phyloP scores from a whole-genome alignment of 768 basidiomycete species.

The Chalciporus pseudorubinellus region DNA sequence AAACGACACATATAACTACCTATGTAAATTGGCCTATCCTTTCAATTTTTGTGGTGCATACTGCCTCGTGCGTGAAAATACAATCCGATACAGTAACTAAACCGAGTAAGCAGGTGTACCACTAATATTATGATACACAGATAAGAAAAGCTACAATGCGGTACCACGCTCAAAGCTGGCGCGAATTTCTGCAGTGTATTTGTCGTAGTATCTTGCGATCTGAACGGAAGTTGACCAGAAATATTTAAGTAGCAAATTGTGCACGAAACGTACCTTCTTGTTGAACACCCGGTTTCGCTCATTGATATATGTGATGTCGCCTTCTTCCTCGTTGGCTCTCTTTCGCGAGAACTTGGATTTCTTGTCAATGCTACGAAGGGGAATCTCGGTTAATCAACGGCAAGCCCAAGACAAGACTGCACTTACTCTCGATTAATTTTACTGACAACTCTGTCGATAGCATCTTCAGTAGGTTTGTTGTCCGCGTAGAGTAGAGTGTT shows the following conservation, averaged over 20 bases:
- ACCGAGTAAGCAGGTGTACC: not conserved
- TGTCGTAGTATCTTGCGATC: conserved; percentile 96
- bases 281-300: conserved; percentile 97
- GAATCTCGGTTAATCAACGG: not conserved
- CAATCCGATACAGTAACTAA: conserved; percentile 6
- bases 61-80: too few species aligned
- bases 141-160: conserved; percentile 56
- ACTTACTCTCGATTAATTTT: conserved; percentile 94
- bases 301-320: conserved; percentile 99
- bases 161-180: conserved; percentile 98
- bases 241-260: not conserved
- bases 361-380: conserved; percentile 70
- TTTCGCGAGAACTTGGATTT: conserved; percentile 89
- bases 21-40: too few species aligned
- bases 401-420: not conserved
- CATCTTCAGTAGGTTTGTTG: conserved; percentile 92
- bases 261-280: conserved; percentile 66
- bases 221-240: conserved; percentile 26
- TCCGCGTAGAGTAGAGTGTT: conserved; percentile 93
- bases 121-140: conserved; percentile 4
- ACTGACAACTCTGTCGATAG: conserved; percentile 85
- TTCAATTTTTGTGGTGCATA: too few species aligned
- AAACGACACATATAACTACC: too few species aligned
- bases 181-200: conserved; percentile 93
- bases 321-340: conserved; percentile 85